Conservation (phyloP, 164 flowering plant species). For the Liquidambar formosana region DNA sequence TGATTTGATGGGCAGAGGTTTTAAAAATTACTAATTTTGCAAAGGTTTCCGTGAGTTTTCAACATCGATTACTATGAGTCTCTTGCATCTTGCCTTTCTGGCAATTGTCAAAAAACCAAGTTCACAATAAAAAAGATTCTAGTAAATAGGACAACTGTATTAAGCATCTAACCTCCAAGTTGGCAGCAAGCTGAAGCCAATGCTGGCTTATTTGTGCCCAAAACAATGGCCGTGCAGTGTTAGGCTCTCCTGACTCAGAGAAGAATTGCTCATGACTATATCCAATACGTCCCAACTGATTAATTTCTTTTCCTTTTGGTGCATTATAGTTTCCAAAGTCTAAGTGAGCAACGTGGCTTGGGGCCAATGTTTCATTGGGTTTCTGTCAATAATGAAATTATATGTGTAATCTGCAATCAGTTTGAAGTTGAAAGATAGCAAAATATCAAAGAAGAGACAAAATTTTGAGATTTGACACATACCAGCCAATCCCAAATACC, state of each 20-base stretch:
- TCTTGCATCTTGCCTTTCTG: no score
- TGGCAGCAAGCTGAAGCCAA: slow-evolving; percentile 33
- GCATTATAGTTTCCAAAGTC: slow-evolving; percentile 29
- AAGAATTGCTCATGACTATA: slow-evolving; percentile 23
- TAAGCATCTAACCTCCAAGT: slow-evolving; percentile 33
- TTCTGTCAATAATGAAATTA: slow-evolving; percentile 15
- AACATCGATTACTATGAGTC: no score
- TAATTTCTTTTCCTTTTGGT: slow-evolving; percentile 21
- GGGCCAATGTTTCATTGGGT: slow-evolving; percentile 12
- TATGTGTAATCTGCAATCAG: no score
- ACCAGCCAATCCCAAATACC: slow-evolving; percentile 46
- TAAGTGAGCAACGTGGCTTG: slow-evolving; percentile 17
- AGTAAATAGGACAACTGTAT: no score
- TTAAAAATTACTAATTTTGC: no score
- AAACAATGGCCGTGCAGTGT: slow-evolving; percentile 6
- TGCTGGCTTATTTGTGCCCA: slow-evolving; percentile 25
- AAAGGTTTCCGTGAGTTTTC: no score
- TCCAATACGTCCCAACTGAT: slow-evolving; percentile 30
- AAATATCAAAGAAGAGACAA: background rate
- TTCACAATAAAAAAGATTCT: no score
- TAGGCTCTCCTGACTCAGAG: slow-evolving; percentile 23
- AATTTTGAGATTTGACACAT: no score
- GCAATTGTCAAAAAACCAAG: no score
- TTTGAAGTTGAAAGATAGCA: background rate
- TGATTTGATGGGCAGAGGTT: no score